These are phyloP conservation scores for Trametes cinnabarina DNA, from an alignment of 768 basidiomycete genomes.

Conservation along the genomic window DNA sequence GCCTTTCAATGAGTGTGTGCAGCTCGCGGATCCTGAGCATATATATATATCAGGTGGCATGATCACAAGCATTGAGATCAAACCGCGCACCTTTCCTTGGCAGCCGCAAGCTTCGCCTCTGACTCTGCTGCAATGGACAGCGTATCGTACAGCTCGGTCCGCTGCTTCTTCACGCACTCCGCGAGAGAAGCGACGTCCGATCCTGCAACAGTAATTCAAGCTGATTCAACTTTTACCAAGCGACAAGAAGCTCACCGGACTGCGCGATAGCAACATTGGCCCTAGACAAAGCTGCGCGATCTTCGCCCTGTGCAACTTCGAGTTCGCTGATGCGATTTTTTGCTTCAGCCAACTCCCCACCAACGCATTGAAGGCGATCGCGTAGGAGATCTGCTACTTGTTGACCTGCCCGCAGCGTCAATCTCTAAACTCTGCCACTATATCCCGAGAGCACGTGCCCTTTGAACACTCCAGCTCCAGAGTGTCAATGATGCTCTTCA, in stretches of 20 bases:
- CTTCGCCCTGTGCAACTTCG: conserved; percentile 30
- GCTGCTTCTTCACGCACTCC: conserved; percentile 18
- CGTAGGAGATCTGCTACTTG: conserved; percentile 50
- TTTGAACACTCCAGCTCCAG: conserved; percentile 23
- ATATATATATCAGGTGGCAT: background rate
- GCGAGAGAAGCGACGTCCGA: conserved; percentile 15
- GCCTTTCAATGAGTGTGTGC: background rate
- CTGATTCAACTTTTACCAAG: background rate
- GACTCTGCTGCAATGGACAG: conserved; percentile 19
- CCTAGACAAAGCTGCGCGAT: conserved; percentile 12
- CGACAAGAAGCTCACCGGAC: background rate
- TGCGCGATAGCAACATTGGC: background rate
- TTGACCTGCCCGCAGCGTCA: conserved; percentile 33
- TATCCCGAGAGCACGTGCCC: conserved; percentile 12
- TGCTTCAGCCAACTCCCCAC: conserved; percentile 43
- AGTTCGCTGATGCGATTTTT: conserved; percentile 39
- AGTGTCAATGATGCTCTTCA: conserved; percentile 15
- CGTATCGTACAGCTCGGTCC: conserved; percentile 20
- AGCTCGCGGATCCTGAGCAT: conserved; percentile 11
- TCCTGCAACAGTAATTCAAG: conserved; percentile 1
- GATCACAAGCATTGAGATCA: background rate
- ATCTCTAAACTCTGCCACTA: too few relatives aligned
- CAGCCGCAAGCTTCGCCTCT: conserved; percentile 13
- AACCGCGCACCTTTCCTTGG: conserved; percentile 15
- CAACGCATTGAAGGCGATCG: conserved; percentile 42